phyloP scores from a whole-genome alignment of 2,329 filamentous ascomycete genomes.

The Aspergillus sclerotialis region DNA sequence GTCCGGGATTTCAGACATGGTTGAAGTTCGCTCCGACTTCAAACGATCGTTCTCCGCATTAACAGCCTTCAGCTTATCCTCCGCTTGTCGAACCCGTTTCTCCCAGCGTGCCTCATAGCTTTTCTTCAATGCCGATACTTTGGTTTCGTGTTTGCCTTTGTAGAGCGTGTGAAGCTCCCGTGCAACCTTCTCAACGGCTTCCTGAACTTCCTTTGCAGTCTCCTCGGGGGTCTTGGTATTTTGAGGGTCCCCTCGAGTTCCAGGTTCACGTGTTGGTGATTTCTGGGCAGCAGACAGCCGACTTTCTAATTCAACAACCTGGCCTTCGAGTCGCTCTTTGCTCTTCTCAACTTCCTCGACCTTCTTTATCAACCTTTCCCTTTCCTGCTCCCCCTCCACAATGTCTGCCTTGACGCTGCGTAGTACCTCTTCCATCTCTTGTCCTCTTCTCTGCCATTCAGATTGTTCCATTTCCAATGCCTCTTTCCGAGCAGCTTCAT shows the following conservation, averaged over 20 bases:
- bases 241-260: slow-evolving; percentile 22
- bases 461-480: slow-evolving; percentile 67
- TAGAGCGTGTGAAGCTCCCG: slow-evolving; percentile 87
- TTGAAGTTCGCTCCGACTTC: slow-evolving; percentile 57
- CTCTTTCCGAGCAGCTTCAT: slow-evolving; percentile 65
- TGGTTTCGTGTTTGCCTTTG: slow-evolving; percentile 95
- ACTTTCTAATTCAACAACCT: slow-evolving; percentile 40
- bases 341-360: slow-evolving; percentile 67
- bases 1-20: slow-evolving; percentile 51
- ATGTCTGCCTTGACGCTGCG: slow-evolving; percentile 77
- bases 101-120: slow-evolving; percentile 81
- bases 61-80: slow-evolving; percentile 62
- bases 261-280: slow-evolving; percentile 16
- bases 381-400: slow-evolving; percentile 67
- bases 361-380: slow-evolving; percentile 68
- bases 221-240: slow-evolving; percentile 39
- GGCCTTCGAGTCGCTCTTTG: slow-evolving; percentile 39
- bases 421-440: slow-evolving; percentile 78
- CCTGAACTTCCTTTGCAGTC: slow-evolving; percentile 64
- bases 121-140: slow-evolving; percentile 80
- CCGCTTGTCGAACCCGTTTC: slow-evolving; percentile 75
- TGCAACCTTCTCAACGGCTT: slow-evolving; percentile 84
- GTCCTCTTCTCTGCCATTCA: slow-evolving; percentile 75
- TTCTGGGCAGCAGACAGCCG: slow-evolving; percentile 38
- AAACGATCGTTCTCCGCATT: slow-evolving; percentile 69